Conservation (phyloP, 345 rosid species). For the Citrus medica region DNA sequence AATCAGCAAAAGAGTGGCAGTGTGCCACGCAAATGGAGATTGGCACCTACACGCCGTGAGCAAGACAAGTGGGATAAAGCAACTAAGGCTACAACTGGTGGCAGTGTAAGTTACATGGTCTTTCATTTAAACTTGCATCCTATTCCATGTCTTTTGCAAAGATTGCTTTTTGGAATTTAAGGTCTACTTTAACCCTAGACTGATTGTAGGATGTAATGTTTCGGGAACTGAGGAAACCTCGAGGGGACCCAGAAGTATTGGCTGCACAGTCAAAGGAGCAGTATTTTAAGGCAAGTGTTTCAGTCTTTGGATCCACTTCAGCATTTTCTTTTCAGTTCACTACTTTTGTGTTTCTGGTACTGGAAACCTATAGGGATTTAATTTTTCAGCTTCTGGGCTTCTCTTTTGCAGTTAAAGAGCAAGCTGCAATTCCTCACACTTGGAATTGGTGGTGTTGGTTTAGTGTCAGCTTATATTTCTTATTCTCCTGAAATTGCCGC, state of each 20-base stretch:
- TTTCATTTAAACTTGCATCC: background rate
- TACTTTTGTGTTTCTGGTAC: background rate
- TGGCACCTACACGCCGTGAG: slow-evolving; percentile 79
- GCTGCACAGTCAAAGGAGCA: slow-evolving; percentile 81
- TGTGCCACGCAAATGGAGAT: slow-evolving; percentile 50
- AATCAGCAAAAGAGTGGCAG: slow-evolving; percentile 29
- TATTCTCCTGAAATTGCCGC: slow-evolving; percentile 86
- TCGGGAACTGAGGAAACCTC: slow-evolving; percentile 57
- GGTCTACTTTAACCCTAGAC: slow-evolving; percentile 17
- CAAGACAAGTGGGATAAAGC: slow-evolving; percentile 96
- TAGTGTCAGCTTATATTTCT: slow-evolving; percentile 78
- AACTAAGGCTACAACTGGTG: slow-evolving; percentile 78
- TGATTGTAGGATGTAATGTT: slow-evolving; percentile 60
- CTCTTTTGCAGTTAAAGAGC: slow-evolving; percentile 59
- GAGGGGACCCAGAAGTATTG: slow-evolving; percentile 68
- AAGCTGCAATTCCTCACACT: slow-evolving; percentile 71
- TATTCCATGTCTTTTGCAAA: background rate
- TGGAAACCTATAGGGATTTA: background rate
- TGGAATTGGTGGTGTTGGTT: slow-evolving; percentile 79
- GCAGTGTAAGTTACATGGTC: slow-evolving; percentile 56
- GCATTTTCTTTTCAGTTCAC: background rate
- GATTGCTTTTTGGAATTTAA: slow-evolving; percentile 4
- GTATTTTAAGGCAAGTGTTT: slow-evolving; percentile 58
- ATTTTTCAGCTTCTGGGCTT: slow-evolving; percentile 13
- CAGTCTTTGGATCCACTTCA: slow-evolving; percentile 4